These are phyloP conservation scores for Trichophyton mentagrophytes DNA, from an alignment of 2,329 filamentous ascomycete species.

Conservation along the genomic window DNA sequence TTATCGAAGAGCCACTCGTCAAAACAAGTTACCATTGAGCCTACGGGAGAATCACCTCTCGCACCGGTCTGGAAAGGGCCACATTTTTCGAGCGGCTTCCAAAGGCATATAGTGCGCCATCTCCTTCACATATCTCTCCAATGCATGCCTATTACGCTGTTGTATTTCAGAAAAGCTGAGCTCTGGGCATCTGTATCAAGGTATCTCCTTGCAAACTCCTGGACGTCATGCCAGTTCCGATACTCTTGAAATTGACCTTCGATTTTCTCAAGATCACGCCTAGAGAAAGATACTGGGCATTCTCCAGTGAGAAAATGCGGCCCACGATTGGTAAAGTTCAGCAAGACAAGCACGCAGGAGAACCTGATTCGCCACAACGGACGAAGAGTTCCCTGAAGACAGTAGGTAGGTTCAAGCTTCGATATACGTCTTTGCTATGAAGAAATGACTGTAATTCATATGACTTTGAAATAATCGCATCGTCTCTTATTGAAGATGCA, in stretches of 20 bases:
- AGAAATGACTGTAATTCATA: slow-evolving; percentile 30
- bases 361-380: slow-evolving; percentile 15
- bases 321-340: slow-evolving; percentile 13
- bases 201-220: slow-evolving; percentile 15
- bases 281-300: slow-evolving; percentile 2
- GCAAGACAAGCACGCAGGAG: slow-evolving; percentile 20
- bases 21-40: too few relatives aligned
- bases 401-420: slow-evolving; percentile 9
- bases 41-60: too few relatives aligned
- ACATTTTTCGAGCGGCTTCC: not conserved
- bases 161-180: slow-evolving; percentile 14
- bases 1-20: too few relatives aligned
- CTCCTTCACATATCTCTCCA: not conserved
- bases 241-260: slow-evolving; percentile 7
- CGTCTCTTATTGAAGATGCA: not conserved
- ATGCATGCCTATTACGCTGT: not conserved
- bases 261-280: slow-evolving; percentile 4
- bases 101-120: not conserved
- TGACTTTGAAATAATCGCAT: slow-evolving; percentile 15
- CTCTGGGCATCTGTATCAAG: slow-evolving; percentile 24
- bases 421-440: slow-evolving; percentile 30
- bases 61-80: not conserved
- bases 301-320: not conserved
- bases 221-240: slow-evolving; percentile 5
- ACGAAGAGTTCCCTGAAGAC: slow-evolving; percentile 3